Evolutionary conservation across 2,329 filamentous ascomycete genomes (phyloP).

Genomic region (Arthrobotrys iridis): DNA sequence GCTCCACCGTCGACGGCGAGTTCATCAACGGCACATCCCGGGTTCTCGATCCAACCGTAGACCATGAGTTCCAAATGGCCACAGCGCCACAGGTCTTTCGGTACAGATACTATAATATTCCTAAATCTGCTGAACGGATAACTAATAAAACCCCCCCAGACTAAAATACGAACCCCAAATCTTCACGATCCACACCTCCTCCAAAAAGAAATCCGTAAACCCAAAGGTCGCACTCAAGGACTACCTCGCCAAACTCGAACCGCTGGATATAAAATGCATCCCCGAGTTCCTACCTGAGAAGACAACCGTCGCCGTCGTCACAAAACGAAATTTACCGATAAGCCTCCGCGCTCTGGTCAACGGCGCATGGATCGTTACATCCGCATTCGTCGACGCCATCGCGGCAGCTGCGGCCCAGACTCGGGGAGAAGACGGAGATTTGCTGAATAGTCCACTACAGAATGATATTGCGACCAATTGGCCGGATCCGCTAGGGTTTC

Average conservation of each 20-base stretch:
- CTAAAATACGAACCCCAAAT: constrained; percentile 82
- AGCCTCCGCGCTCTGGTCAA: constrained; percentile 87
- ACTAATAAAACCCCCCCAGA: constrained; percentile 62
- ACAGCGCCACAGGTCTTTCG: constrained; percentile 33
- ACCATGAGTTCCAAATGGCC: constrained; percentile 40
- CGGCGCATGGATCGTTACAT: constrained; percentile 78
- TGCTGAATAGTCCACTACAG: constrained; percentile 71
- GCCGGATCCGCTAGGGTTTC: constrained; percentile 76
- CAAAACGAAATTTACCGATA: constrained; percentile 88
- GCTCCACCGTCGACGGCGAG: constrained; percentile 76
- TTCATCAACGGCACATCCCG: constrained; percentile 32
- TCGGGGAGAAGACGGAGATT: constrained; percentile 64
- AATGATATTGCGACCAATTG: constrained; percentile 80
- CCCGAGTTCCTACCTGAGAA: constrained; percentile 74
- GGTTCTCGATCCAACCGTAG: constrained; percentile 18
- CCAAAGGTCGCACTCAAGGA: constrained; percentile 70
- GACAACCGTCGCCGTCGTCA: constrained; percentile 88
- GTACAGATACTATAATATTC: constrained; percentile 39
- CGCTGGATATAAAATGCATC: constrained; percentile 87
- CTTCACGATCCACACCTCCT: constrained; percentile 75
- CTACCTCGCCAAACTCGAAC: constrained; percentile 75
- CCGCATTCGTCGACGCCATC: constrained; percentile 77
- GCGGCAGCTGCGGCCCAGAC: constrained; percentile 68
- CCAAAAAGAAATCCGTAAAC: constrained; percentile 77
- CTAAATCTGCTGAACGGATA: constrained; percentile 56